These are phyloP conservation scores for Xylariaceae sp. DNA, from an alignment of 2,329 filamentous ascomycete genomes.

Conservation along the genomic window DNA sequence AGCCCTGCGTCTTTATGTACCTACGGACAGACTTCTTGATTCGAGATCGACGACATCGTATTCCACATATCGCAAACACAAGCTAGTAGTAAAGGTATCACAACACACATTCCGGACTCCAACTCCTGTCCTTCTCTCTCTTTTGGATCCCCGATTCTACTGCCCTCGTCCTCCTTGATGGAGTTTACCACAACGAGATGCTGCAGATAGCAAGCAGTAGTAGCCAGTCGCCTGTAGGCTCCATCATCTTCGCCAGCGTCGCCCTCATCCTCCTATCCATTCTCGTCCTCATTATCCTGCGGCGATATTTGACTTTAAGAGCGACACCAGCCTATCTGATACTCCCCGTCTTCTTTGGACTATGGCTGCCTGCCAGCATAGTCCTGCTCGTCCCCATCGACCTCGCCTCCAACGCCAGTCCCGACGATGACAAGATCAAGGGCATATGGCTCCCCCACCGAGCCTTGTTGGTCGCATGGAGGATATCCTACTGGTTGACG, in stretches of 20 bases:
- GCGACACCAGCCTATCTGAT: slow-evolving; percentile 86
- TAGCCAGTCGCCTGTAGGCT: slow-evolving; percentile 66
- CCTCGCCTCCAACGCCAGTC: slow-evolving; percentile 78
- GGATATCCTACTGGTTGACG: slow-evolving; percentile 95
- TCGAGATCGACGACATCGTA: too few relatives aligned
- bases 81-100: too few relatives aligned
- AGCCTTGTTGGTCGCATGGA: slow-evolving; percentile 82
- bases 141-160: neutral
- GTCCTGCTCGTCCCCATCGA: slow-evolving; percentile 93
- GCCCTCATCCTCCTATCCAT: slow-evolving; percentile 72
- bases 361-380: slow-evolving; percentile 88
- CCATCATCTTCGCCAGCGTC: slow-evolving; percentile 72
- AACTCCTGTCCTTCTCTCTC: neutral
- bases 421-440: slow-evolving; percentile 65
- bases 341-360: slow-evolving; percentile 91
- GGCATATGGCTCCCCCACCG: slow-evolving; percentile 85
- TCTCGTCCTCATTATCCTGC: slow-evolving; percentile 77
- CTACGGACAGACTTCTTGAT: too few relatives aligned
- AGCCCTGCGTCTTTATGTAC: too few relatives aligned
- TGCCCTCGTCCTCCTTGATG: slow-evolving; percentile 1
- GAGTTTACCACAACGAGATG: slow-evolving; percentile 33
- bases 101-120: neutral
- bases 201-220: slow-evolving; percentile 47
- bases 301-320: slow-evolving; percentile 86
- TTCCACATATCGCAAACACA: too few relatives aligned